Base-by-base conservation (phyloP, 148 eudicot genomes). In the Vaccinium darrowii region DNA sequence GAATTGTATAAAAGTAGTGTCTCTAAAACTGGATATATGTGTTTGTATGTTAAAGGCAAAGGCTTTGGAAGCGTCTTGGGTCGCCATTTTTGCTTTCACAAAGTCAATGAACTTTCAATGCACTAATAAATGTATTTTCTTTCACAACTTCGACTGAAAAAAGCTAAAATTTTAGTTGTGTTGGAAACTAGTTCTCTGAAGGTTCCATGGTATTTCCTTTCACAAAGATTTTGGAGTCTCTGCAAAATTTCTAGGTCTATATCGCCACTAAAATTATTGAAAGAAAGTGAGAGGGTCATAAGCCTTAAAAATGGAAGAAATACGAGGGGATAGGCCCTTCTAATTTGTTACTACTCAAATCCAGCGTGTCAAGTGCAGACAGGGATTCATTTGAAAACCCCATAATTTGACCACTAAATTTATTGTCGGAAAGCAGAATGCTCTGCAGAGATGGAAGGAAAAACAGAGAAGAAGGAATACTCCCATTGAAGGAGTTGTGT, bases 401-500 rank as follows among this genome's bases (percentile, higher is more conserved):
- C 63, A 23, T 5, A 11, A 91, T 60, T 39, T 2, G 43, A 39
- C 52, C 90, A 53, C 56, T 53, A 72, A 91, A 89, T 30, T 81
- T 56, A 43, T 91, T 91, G 63, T 85, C 83, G 43, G 84, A 72
- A 76, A 91, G 87, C 30, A 3, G 47, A 71, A 89, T 54, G 27
- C 60, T 47, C 33, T 78, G 74, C 43, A 91, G 57, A 2, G 81
- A 86, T 21, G 88, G 88, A 16, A 86, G 84, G 5, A 71, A 21
- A 82, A 91, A 89, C 2, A 91, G 82, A 83, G 87, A 88, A 30
- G 60, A 19, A 0, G 97, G 97, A 56, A 94, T 88, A 78, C 79
- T 84, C 15, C 93, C 97, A 33, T 23, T 47, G 50, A 94, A 78
- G 1, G 72, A 84, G 84, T 92, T 94, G 69, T 13, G 8, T 8